Conservation (phyloP, 345 rosid species). For the Salix viminalis region DNA sequence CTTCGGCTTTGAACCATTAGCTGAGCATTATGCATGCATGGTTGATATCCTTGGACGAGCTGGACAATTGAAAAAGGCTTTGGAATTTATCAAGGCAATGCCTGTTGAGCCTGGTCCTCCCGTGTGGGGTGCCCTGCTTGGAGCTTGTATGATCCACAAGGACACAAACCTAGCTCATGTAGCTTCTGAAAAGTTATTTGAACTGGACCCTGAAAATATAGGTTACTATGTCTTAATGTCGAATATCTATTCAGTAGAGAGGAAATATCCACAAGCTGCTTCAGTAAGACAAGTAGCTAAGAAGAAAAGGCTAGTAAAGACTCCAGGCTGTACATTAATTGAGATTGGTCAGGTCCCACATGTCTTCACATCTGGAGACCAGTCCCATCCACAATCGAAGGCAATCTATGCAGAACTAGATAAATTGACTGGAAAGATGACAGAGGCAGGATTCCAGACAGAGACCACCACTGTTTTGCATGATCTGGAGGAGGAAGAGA, state of each 20-base stretch:
- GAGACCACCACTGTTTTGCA: constrained; percentile 59
- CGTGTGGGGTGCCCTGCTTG: constrained; percentile 70
- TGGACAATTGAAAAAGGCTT: constrained; percentile 62
- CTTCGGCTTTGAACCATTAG: constrained; percentile 51
- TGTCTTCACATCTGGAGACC: constrained; percentile 72
- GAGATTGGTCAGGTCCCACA: constrained; percentile 61
- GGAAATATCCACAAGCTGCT: constrained; percentile 68
- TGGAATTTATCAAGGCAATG: constrained; percentile 55
- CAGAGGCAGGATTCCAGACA: constrained; percentile 67
- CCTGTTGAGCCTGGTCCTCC: constrained; percentile 55
- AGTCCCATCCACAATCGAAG: constrained; percentile 55
- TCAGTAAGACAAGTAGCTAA: constrained; percentile 57
- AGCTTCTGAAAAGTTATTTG: constrained; percentile 60
- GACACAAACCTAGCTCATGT: constrained; percentile 54
- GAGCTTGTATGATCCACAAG: constrained; percentile 77
- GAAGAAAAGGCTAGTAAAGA: constrained; percentile 53
- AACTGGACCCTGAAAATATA: constrained; percentile 59
- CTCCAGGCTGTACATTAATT: constrained; percentile 74
- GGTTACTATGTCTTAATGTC: constrained; percentile 68
- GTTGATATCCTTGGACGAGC: constrained; percentile 80
- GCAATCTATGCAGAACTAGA: constrained; percentile 62
- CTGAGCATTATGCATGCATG: constrained; percentile 76
- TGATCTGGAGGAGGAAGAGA: constrained; percentile 89
- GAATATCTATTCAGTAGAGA: constrained; percentile 60
- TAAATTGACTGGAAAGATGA: constrained; percentile 55